Evolutionary conservation across 495 filamentous ascomycete species (phyloP).

Genomic region (Penicillium robsamsonii): DNA sequence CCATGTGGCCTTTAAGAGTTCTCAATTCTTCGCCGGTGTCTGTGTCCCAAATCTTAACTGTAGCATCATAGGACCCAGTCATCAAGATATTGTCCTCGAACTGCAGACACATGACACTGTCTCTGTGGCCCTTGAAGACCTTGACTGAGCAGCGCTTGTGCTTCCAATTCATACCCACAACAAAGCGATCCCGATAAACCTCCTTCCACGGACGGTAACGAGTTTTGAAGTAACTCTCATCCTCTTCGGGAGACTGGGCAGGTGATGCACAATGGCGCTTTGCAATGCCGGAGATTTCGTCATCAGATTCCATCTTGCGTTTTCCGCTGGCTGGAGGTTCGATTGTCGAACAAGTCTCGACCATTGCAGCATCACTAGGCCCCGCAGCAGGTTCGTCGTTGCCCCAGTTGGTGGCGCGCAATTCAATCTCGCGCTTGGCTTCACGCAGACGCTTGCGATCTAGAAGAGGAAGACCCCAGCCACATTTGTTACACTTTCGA

Average conservation of each 20-base stretch:
- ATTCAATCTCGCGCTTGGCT: conserved; percentile 80
- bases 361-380: conserved; percentile 18
- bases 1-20: conserved; percentile 76
- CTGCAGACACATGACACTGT: conserved; percentile 94
- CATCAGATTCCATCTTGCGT: conserved; percentile 36
- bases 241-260: conserved; percentile 28
- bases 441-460: conserved; percentile 85
- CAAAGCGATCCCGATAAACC: conserved; percentile 83
- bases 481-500: conserved; percentile 93
- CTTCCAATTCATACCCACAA: conserved; percentile 94
- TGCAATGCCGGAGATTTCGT: conserved; percentile 33
- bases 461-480: conserved; percentile 87
- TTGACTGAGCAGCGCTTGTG: conserved; percentile 82
- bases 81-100: conserved; percentile 91
- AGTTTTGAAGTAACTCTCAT: conserved; percentile 47
- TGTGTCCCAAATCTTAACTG: conserved; percentile 94
- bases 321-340: conserved; percentile 33
- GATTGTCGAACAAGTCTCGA: conserved; percentile 20
- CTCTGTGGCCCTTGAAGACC: conserved; percentile 82
- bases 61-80: conserved; percentile 91
- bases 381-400: conserved; percentile 27
- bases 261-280: conserved; percentile 39
- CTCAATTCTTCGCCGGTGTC: conserved; percentile 81
- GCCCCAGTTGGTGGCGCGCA: conserved; percentile 59
- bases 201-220: conserved; percentile 83